A percentile compares a stretch with the other conserved stretches of the same genome.
These are phyloP conservation scores for Sophora flavescens DNA, from an alignment of 306 rosid species.

Conservation along the genomic window DNA sequence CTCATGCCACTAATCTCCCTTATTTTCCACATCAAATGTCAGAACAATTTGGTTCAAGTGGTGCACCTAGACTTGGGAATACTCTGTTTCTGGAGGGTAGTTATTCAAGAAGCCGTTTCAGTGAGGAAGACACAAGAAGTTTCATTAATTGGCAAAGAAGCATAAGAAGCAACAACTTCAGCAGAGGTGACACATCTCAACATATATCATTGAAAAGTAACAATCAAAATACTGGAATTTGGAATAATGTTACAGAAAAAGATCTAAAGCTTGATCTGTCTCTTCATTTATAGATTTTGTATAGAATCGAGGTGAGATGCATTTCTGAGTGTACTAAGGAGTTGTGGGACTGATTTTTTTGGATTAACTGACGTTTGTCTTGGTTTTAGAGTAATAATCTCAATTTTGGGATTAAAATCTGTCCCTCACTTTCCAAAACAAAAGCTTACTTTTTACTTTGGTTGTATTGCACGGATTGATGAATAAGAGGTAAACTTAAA, in stretches of 20 bases:
- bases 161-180: slow-evolving; percentile 42
- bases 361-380: neutral
- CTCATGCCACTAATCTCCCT: slow-evolving; percentile 64
- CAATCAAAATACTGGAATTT: slow-evolving; percentile 42
- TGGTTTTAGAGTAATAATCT: slow-evolving; percentile 3
- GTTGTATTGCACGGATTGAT: neutral
- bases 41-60: slow-evolving; percentile 54
- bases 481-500: neutral
- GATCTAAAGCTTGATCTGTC: slow-evolving; percentile 81
- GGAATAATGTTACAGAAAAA: slow-evolving; percentile 48
- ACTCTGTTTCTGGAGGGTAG: slow-evolving; percentile 51
- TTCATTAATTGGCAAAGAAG: slow-evolving; percentile 58
- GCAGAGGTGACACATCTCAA: slow-evolving; percentile 43
- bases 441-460: neutral
- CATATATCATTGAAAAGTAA: slow-evolving; percentile 33
- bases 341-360: neutral
- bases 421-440: slow-evolving; percentile 6
- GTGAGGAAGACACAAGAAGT: slow-evolving; percentile 55
- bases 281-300: slow-evolving; percentile 67
- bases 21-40: slow-evolving; percentile 52
- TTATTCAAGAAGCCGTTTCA: slow-evolving; percentile 37
- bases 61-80: slow-evolving; percentile 59
- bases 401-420: neutral
- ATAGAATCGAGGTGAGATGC: slow-evolving; percentile 9
- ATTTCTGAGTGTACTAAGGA: slow-evolving; percentile 5